Conservation (phyloP, 306 rosid species). For the Vigna unguiculata region DNA sequence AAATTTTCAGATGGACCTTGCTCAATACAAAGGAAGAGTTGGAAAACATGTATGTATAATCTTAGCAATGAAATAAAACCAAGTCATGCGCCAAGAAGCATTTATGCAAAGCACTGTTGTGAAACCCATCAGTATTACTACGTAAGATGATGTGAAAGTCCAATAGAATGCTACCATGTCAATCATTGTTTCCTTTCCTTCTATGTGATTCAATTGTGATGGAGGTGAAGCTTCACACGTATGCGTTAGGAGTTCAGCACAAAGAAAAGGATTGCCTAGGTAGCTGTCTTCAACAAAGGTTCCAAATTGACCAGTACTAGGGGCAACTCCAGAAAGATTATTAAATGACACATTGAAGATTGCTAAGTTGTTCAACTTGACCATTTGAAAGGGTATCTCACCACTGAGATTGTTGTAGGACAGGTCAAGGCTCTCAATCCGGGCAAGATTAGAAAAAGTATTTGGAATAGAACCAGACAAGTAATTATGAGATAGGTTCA, state of each 20-base stretch:
- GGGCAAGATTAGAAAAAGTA: conserved; percentile 3
- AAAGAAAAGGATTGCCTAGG: neutral
- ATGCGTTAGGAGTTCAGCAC: neutral
- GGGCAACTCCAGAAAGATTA: conserved; percentile 29
- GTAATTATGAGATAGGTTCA: conserved; percentile 25
- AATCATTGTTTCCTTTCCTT: neutral
- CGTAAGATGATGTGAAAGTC: neutral
- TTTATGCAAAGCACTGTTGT: neutral
- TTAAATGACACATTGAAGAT: conserved; percentile 31
- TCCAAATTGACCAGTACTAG: conserved; percentile 8
- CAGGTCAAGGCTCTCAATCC: conserved; percentile 31
- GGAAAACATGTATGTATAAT: conserved; percentile 16
- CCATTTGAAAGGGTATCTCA: conserved; percentile 11
- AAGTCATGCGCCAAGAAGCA: conserved; percentile 28
- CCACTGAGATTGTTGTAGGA: conserved; percentile 21
- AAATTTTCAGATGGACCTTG: neutral
- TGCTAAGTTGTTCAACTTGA: neutral
- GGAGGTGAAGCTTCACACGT: conserved; percentile 4
- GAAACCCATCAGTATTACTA: neutral
- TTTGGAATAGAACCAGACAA: conserved; percentile 28
- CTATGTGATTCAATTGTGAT: neutral
- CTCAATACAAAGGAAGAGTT: conserved; percentile 17
- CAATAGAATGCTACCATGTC: neutral
- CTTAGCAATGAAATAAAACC: conserved; percentile 21
- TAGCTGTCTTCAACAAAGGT: conserved; percentile 18